Percentiles rank a stretch among this genome's conserved stretches.
Conservation (phyloP, 176 grass and related monocot species). For the Guadua angustifolia region DNA sequence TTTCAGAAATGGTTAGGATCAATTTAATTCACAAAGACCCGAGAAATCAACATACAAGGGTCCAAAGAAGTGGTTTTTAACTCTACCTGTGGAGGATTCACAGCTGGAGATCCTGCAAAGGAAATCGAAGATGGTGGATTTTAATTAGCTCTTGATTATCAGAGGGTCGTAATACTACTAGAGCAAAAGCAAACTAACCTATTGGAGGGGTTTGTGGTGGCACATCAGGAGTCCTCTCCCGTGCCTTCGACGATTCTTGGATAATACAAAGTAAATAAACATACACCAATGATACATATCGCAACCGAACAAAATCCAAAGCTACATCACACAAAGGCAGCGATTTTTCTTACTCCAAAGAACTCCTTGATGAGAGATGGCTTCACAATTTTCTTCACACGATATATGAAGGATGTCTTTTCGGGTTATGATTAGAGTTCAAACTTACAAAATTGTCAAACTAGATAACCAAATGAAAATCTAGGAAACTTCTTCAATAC, state of each 20-base stretch:
- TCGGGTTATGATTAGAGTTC: slow-evolving; percentile 57
- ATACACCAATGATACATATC: background rate
- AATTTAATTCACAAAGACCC: background rate
- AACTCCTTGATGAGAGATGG: slow-evolving; percentile 58
- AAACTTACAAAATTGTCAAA: slow-evolving; percentile 18
- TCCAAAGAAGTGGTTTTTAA: background rate
- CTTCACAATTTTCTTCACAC: slow-evolving; percentile 67
- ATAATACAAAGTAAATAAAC: slow-evolving; percentile 37
- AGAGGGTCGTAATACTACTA: slow-evolving; percentile 10
- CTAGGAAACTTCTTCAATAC: slow-evolving; percentile 31
- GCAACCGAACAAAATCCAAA: slow-evolving; percentile 29
- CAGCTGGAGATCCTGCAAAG: slow-evolving; percentile 52
- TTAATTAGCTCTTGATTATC: slow-evolving; percentile 25
- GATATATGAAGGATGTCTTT: slow-evolving; percentile 91
- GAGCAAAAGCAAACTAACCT: slow-evolving; percentile 48
- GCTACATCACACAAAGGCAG: background rate
- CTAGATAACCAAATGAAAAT: slow-evolving; percentile 36
- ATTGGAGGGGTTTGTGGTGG: slow-evolving; percentile 37
- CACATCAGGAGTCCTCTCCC: slow-evolving; percentile 46
- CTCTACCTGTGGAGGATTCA: slow-evolving; percentile 50
- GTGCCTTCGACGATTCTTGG: slow-evolving; percentile 72
- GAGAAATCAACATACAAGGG: background rate
- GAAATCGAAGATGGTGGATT: slow-evolving; percentile 35
- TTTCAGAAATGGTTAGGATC: background rate
- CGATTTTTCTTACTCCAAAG: slow-evolving; percentile 61